Conservation (phyloP, 2,329 filamentous ascomycete genomes). For the Ceratocystiopsis minuta region DNA sequence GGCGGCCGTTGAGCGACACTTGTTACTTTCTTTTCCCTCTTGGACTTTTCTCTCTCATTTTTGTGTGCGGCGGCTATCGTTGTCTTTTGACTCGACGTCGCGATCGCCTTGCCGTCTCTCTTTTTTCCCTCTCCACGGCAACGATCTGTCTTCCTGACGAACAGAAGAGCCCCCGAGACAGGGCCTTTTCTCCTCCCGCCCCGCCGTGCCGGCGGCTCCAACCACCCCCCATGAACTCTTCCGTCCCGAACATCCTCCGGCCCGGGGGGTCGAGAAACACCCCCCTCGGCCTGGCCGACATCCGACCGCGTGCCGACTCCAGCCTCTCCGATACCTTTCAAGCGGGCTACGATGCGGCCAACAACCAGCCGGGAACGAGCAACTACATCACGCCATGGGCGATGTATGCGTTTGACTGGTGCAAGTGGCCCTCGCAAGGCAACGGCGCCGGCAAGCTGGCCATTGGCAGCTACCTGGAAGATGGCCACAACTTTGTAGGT, state of each 20-base stretch:
- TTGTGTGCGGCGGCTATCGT: too few relatives aligned
- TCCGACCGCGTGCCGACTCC: conserved; percentile 71
- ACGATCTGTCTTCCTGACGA: too few relatives aligned
- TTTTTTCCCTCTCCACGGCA: too few relatives aligned
- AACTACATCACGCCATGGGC: conserved; percentile 92
- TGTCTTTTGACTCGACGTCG: too few relatives aligned
- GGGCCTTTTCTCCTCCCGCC: background rate
- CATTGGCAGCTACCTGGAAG: conserved; percentile 88
- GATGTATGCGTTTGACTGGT: conserved; percentile 96
- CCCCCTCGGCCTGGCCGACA: conserved; percentile 79
- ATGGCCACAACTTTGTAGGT: conserved; percentile 86
- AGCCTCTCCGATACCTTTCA: conserved; percentile 54
- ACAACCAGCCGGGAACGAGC: conserved; percentile 54
- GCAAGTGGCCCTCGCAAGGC: conserved; percentile 79
- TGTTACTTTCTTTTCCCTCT: background rate
- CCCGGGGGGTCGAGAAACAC: conserved; percentile 56
- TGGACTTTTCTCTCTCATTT: background rate
- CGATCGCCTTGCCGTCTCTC: too few relatives aligned
- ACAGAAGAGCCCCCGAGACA: too few relatives aligned
- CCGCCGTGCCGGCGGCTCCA: background rate
- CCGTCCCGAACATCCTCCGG: conserved; percentile 40
- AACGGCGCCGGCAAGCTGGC: conserved; percentile 81
- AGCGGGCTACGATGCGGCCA: conserved; percentile 49
- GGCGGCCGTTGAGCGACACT: background rate
- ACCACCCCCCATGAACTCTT: conserved; percentile 13